Percentiles rank a stretch among this genome's conserved stretches.
phyloP scores from a whole-genome alignment of 441 rosid genomes.

The Populus hybrid region DNA sequence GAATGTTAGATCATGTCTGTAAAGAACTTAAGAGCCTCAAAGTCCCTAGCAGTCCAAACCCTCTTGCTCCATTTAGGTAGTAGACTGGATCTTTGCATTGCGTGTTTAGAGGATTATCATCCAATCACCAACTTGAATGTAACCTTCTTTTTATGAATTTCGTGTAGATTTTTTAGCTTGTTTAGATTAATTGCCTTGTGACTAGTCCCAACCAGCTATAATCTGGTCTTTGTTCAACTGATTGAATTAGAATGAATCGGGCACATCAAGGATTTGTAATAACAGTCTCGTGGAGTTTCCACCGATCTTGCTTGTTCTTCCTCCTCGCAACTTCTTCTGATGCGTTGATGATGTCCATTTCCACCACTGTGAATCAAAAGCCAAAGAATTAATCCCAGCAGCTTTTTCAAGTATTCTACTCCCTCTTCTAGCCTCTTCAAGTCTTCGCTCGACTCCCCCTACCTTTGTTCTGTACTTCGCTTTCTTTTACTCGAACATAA shows the following conservation, averaged over 20 bases:
- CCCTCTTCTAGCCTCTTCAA: background rate
- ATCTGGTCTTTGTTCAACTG: background rate
- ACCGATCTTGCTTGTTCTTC: background rate
- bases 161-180: slow-evolving; percentile 10
- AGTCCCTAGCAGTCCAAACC: slow-evolving; percentile 57
- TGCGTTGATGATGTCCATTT: background rate
- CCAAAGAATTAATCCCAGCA: background rate
- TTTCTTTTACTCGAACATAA: background rate
- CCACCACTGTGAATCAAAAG: background rate
- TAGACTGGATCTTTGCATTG: slow-evolving; percentile 22
- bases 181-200: slow-evolving; percentile 5
- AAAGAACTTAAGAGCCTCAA: slow-evolving; percentile 73
- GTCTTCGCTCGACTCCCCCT: background rate
- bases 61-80: slow-evolving; percentile 69
- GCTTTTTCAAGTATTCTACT: background rate
- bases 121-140: slow-evolving; percentile 5
- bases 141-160: background rate
- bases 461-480: background rate
- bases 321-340: background rate
- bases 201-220: slow-evolving; percentile 1
- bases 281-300: background rate
- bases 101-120: slow-evolving; percentile 1
- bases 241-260: background rate
- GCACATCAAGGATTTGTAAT: slow-evolving; percentile 1
- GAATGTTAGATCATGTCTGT: slow-evolving; percentile 91